These are phyloP conservation scores for Arthromyces matolae DNA, from an alignment of 768 basidiomycete species.

Conservation along the genomic window DNA sequence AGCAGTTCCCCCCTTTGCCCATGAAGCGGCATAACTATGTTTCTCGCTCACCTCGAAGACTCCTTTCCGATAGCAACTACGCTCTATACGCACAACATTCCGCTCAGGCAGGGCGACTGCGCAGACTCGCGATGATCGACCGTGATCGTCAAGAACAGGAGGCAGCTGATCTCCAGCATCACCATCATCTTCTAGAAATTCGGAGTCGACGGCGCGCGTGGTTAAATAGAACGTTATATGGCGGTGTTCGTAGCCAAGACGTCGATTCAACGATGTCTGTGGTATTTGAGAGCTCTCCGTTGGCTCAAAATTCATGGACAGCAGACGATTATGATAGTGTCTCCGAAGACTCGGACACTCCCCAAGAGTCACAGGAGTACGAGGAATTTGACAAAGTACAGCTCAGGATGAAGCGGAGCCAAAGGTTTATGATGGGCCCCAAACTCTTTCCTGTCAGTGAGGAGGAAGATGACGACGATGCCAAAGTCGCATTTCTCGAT, in stretches of 20 bases:
- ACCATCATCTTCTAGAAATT: slow-evolving; percentile 48
- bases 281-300: slow-evolving; percentile 49
- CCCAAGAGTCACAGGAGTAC: slow-evolving; percentile 9
- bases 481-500: slow-evolving; percentile 21
- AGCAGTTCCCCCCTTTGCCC: slow-evolving; percentile 21
- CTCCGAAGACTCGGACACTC: background rate
- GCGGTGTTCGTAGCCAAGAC: slow-evolving; percentile 13
- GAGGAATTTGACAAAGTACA: slow-evolving; percentile 17
- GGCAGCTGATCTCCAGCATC: slow-evolving; percentile 36
- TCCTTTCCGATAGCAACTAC: slow-evolving; percentile 28
- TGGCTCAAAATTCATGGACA: slow-evolving; percentile 38
- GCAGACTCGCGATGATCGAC: slow-evolving; percentile 37
- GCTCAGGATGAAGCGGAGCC: slow-evolving; percentile 7
- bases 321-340: slow-evolving; percentile 32
- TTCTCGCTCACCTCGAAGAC: slow-evolving; percentile 25
- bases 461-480: slow-evolving; percentile 23
- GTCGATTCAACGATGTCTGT: slow-evolving; percentile 43
- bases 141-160: slow-evolving; percentile 37
- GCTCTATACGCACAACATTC: slow-evolving; percentile 32
- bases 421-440: slow-evolving; percentile 15
- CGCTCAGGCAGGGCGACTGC: slow-evolving; percentile 33
- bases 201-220: slow-evolving; percentile 64
- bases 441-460: slow-evolving; percentile 41
- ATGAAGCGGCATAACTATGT: slow-evolving; percentile 15
- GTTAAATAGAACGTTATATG: slow-evolving; percentile 46